A percentile compares a stretch with the other conserved stretches of the same genome.
phyloP scores from a whole-genome alignment of 1,284 basidiomycete genomes.

The Trametes hirsuta region DNA sequence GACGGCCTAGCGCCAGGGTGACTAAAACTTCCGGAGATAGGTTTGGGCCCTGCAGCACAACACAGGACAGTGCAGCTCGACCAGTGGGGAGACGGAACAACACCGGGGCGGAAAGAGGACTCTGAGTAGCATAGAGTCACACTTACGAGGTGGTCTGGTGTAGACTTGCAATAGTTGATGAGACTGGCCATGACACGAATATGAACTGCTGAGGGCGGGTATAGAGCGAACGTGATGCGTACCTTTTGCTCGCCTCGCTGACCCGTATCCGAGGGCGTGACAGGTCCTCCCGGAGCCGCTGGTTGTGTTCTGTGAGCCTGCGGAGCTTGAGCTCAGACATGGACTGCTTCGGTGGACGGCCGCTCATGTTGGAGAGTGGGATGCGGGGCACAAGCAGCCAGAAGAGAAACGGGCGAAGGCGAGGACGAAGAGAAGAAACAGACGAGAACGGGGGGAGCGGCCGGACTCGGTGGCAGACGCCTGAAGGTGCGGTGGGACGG shows the following conservation, averaged over 20 bases:
- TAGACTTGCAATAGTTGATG: conserved; percentile 57
- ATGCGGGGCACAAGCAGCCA: conserved; percentile 1
- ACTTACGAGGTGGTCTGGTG: conserved; percentile 32
- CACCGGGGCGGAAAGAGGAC: not conserved
- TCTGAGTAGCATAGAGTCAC: not conserved
- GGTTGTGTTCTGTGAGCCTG: conserved; percentile 80
- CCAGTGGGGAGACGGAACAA: too few relatives aligned
- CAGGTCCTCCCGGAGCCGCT: conserved; percentile 75
- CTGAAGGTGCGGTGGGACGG: conserved; percentile 7
- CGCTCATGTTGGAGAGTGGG: conserved; percentile 31
- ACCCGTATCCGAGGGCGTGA: conserved; percentile 74
- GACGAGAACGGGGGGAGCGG: conserved; percentile 5
- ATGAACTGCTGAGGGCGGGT: conserved; percentile 3
- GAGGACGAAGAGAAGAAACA: not conserved
- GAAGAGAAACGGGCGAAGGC: not conserved
- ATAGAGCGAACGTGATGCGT: conserved; percentile 23
- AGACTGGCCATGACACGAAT: conserved; percentile 47
- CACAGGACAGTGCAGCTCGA: not conserved
- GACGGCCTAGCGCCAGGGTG: conserved; percentile 1
- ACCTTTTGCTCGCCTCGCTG: conserved; percentile 78
- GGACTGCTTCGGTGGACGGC: conserved; percentile 53
- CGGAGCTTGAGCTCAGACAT: conserved; percentile 87
- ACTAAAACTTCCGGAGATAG: conserved; percentile 7
- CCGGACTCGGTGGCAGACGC: conserved; percentile 9
- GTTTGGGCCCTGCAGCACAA: not conserved